Percentiles rank a stretch among this genome's conserved stretches.
phyloP scores from a whole-genome alignment of 495 filamentous ascomycete species.

The Cladorrhinum samala region DNA sequence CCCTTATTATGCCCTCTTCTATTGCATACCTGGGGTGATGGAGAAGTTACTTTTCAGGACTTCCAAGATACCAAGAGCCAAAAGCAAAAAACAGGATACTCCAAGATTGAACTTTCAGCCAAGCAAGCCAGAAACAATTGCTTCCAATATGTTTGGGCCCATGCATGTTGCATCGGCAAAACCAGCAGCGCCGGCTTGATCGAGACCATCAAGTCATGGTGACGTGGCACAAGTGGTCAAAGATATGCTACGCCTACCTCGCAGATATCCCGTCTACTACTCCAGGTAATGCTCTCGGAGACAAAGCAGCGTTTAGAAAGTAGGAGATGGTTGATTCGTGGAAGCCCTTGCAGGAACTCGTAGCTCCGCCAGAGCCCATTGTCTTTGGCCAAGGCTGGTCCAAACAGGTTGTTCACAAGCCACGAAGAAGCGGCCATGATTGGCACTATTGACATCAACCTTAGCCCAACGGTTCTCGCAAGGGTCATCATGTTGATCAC shows the following conservation, averaged over 20 bases:
- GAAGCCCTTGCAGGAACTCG: not conserved
- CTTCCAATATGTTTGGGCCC: not conserved
- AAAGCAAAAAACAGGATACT: not conserved
- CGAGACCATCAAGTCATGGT: conserved; percentile 43
- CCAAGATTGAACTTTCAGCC: not conserved
- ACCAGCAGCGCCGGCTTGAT: conserved; percentile 31
- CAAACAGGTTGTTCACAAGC: not conserved
- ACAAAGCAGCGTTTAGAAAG: not conserved
- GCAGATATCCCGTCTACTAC: not conserved
- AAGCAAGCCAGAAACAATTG: not conserved
- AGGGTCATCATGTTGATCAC: not conserved
- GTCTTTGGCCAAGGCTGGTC: not conserved
- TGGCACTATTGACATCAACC: not conserved
- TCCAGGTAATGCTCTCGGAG: not conserved
- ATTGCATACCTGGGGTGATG: not conserved
- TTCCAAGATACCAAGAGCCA: not conserved
- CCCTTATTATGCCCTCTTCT: not conserved
- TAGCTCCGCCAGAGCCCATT: not conserved
- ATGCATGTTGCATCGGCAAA: conserved; percentile 28
- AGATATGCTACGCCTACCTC: conserved; percentile 23
- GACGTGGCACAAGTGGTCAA: conserved; percentile 25
- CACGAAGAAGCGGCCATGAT: not conserved
- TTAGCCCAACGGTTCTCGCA: not conserved
- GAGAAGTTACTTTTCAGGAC: not conserved
- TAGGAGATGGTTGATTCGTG: not conserved